Conservation (phyloP, 2,329 filamentous ascomycete genomes). For the Orbilia javanica region DNA sequence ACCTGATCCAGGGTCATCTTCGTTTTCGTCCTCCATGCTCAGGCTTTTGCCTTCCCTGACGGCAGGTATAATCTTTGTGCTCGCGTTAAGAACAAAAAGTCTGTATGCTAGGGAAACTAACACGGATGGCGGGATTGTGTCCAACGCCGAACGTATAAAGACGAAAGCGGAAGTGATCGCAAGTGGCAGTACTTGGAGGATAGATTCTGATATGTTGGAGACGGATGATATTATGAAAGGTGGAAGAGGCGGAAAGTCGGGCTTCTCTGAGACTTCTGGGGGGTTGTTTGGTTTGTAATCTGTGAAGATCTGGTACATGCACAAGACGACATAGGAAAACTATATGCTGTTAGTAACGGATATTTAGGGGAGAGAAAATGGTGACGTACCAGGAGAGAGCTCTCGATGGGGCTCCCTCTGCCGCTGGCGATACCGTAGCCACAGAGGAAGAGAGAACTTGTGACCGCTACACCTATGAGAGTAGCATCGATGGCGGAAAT, state of each 20-base stretch:
- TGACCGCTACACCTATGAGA: constrained; percentile 91
- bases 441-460: constrained; percentile 90
- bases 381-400: constrained; percentile 75
- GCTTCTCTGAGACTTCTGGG: constrained; percentile 71
- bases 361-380: constrained; percentile 28
- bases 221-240: constrained; percentile 99
- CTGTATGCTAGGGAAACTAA: constrained; percentile 95
- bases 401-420: constrained; percentile 93
- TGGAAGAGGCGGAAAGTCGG: constrained; percentile 95
- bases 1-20: constrained; percentile 82
- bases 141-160: constrained; percentile 92
- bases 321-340: constrained; percentile 97
- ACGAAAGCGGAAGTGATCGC: constrained; percentile 74
- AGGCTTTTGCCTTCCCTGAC: constrained; percentile 85
- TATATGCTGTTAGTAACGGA: constrained; percentile 27
- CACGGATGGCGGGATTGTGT: constrained; percentile 94
- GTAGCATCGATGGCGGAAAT: constrained; percentile 93
- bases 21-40: constrained; percentile 82
- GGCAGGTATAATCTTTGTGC: constrained; percentile 93
- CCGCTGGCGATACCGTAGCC: constrained; percentile 95
- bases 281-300: constrained; percentile 88
- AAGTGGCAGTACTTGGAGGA: constrained; percentile 78
- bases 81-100: constrained; percentile 93
- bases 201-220: constrained; percentile 77
- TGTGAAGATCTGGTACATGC: constrained; percentile 98